Conservation (phyloP, 1,284 basidiomycete genomes). For the Neolentinus lepideus region DNA sequence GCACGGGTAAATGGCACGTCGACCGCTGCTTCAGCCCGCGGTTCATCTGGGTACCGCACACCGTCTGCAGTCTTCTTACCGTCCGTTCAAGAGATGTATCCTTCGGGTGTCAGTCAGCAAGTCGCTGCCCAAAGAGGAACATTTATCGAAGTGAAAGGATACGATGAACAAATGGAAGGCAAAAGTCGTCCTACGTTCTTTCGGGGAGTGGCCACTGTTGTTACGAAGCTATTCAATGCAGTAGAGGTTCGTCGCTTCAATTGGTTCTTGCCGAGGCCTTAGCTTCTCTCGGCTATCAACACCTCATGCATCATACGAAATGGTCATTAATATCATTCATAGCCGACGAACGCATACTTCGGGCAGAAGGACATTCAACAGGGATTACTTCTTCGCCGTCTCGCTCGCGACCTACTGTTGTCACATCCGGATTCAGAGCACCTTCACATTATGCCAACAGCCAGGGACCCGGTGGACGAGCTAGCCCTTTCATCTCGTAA, state of each 20-base stretch:
- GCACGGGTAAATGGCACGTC: conserved; percentile 3
- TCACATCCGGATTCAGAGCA: conserved; percentile 65
- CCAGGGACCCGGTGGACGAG: conserved; percentile 51
- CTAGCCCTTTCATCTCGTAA: conserved; percentile 93
- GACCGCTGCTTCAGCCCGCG: conserved; percentile 8
- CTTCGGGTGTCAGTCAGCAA: conserved; percentile 78
- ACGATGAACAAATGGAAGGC: conserved; percentile 86
- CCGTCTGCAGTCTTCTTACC: conserved; percentile 79
- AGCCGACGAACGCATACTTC: conserved; percentile 93
- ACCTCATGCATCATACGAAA: not conserved
- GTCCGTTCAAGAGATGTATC: conserved; percentile 79
- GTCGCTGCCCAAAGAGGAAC: conserved; percentile 77
- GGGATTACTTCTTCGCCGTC: conserved; percentile 79
- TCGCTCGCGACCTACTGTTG: conserved; percentile 79
- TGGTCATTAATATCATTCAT: not conserved
- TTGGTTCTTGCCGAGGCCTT: not conserved
- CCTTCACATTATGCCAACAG: conserved; percentile 81
- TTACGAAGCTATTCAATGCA: conserved; percentile 92
- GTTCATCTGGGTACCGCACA: conserved; percentile 21
- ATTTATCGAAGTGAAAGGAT: conserved; percentile 88
- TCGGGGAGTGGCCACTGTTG: conserved; percentile 92
- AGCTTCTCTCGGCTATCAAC: not conserved
- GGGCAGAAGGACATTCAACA: conserved; percentile 99
- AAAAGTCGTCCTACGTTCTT: conserved; percentile 85
- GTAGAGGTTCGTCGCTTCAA: conserved; percentile 54